Conservation (phyloP, 208 protist species). For the Angomonas deanei region DNA sequence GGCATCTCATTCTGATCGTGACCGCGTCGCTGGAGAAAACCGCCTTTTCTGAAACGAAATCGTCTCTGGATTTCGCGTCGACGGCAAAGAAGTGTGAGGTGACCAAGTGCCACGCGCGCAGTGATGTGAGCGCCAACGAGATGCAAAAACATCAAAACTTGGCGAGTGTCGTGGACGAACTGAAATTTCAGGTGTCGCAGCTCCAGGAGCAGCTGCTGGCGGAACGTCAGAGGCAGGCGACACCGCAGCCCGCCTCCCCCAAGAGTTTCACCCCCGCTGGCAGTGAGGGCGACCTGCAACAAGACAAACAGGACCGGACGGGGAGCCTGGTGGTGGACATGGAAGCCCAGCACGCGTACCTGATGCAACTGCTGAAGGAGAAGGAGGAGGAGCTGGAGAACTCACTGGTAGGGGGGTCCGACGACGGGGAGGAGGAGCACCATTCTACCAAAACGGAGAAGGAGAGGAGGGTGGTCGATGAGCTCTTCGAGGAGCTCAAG, state of each 20-base stretch:
- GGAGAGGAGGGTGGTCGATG: not conserved
- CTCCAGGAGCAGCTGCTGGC: slow-evolving; percentile 21
- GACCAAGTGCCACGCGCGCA: slow-evolving; percentile 22
- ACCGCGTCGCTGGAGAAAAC: slow-evolving; percentile 56
- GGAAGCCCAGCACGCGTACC: not conserved
- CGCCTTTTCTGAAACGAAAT: slow-evolving; percentile 58
- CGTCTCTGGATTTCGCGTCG: slow-evolving; percentile 64
- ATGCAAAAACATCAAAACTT: slow-evolving; percentile 7
- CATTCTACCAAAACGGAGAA: not conserved
- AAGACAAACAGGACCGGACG: no score
- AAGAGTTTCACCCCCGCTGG: not conserved
- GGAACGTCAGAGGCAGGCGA: not conserved
- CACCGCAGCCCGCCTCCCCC: not conserved
- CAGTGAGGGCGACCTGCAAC: not conserved
- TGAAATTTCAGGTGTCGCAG: slow-evolving; percentile 23
- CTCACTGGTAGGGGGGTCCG: not conserved
- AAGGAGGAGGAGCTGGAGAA: not conserved
- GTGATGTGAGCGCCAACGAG: not conserved
- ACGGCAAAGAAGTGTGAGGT: slow-evolving; percentile 44
- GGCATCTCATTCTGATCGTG: slow-evolving; percentile 67
- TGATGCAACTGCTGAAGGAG: not conserved
- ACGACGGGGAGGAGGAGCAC: not conserved
- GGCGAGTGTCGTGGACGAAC: slow-evolving; percentile 16
- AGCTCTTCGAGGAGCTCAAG: slow-evolving; percentile 14
- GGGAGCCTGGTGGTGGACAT: not conserved